Evolutionary conservation across 2,329 filamentous ascomycete genomes (phyloP), one percentile per base, ranked within the genome.

Genomic region (Orbilia quercus): DNA sequence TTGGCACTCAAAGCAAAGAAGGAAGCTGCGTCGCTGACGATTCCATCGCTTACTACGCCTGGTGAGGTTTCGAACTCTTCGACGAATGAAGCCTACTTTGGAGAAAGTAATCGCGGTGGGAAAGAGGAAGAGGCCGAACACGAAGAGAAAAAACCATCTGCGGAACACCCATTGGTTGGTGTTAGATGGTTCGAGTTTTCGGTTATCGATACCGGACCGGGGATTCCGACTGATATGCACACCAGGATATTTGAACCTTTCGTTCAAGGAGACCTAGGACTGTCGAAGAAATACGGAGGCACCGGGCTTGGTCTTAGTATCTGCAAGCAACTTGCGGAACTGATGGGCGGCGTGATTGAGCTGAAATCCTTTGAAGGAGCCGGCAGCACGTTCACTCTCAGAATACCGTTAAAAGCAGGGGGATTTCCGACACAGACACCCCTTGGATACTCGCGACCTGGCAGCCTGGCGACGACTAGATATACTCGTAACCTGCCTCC

Each of bases 221-320:
- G 90, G 0, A 82, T 95, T 12, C 89, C 84, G 1, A 84, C 87
- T 2, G 85, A 89, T 64, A 90, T 92, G 78, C 91, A 89, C 81
- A 88, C 89, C 54, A 84, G 88, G 48, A 84, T 95, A 0, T 95
- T 94, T 80, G 87, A 91, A 76, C 86, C 90, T 20, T 95, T 95
- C 79, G 88, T 89, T 5, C 91, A 94, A 80, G 90, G 90, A 0
- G 91, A 87, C 20, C 89, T 90, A 1, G 86, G 87, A 54, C 92
- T 90, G 0, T 90, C 92, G 75, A 87, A 91, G 14, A 87, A 91
- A 76, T 92, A 94, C 75, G 91, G 91, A 20, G 91, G 91, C 0
- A 91, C 88, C 0, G 91, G 91, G 0, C 84, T 95, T 0, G 91
- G 91, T 0, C 82, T 94, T 0, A 94, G 92, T 79, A 93, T 94